Conservation (phyloP, 1,284 basidiomycete species). For the Ceratobasidium sp. region DNA sequence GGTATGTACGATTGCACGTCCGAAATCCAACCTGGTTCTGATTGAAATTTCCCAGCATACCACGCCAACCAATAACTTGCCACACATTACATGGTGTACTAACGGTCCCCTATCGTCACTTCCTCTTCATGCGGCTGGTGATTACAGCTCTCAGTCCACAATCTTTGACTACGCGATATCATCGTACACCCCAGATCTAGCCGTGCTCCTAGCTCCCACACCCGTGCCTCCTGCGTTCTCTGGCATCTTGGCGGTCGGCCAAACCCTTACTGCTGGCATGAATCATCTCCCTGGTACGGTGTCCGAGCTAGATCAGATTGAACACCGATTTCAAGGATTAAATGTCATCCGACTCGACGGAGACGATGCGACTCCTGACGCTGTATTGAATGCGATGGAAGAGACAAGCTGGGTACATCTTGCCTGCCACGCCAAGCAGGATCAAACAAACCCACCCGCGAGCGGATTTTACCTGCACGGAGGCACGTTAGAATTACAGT, state of each 20-base stretch:
- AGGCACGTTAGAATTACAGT: neutral
- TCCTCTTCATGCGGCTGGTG: slow-evolving; percentile 57
- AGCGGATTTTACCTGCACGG: slow-evolving; percentile 5
- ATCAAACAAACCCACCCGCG: neutral
- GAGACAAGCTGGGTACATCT: slow-evolving; percentile 30
- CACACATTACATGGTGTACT: slow-evolving; percentile 56
- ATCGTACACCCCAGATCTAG: slow-evolving; percentile 54
- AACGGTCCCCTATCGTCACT: slow-evolving; percentile 56
- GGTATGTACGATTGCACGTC: too few relatives aligned
- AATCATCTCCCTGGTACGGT: neutral
- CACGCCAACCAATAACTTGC: too few relatives aligned
- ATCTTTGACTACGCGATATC: slow-evolving; percentile 51
- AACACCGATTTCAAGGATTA: neutral
- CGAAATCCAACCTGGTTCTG: too few relatives aligned
- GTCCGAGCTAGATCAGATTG: neutral
- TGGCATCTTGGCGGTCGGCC: neutral
- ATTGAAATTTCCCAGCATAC: too few relatives aligned
- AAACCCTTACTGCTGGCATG: neutral
- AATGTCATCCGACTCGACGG: neutral
- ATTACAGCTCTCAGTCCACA: slow-evolving; percentile 15
- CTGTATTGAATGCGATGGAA: slow-evolving; percentile 11
- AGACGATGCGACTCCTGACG: neutral
- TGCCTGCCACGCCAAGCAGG: slow-evolving; percentile 14
- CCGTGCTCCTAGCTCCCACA: neutral
- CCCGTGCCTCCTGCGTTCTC: neutral